Base-by-base conservation (phyloP, 352 stramenopile species). In the Aphanomyces cochlioides region DNA sequence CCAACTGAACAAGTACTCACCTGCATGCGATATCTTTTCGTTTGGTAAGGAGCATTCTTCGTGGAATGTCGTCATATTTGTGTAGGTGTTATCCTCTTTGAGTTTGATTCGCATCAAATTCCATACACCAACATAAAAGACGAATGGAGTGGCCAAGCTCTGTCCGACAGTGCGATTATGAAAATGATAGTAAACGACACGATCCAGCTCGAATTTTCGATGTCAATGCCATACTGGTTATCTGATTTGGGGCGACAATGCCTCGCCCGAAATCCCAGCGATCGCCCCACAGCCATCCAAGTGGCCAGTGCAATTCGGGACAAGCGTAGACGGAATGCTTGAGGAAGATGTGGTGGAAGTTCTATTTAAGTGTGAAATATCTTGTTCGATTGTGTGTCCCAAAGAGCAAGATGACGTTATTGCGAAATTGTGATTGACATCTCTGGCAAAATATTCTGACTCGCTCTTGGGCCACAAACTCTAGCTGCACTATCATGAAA, bases 221-320 rank as follows among this genome's bases (percentile, higher is more conserved):
- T n/a, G 43, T 2, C 43, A n/a, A 50, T 50, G 41, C 60, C 60
- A 17, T 17, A 10, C 13, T 67, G 60, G 60, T 41, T 67, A 37
- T 37, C 47, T 37, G 60, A 67, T 19, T 37, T 67, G 12, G 60
- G 28, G 2, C 28, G 56, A 34, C 60, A 67, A 37, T 67, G 60
- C 28, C 28, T 67, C 17, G 50, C 60, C 38, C 54, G 54, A 8
- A 41, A 39, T 7, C 60, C 21, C 6, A 41, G 54, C 6, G 60
- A 57, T 37, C 60, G 60, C 47, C 60, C 60, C 8, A 67, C 60
- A 13, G 60, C 60, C 41, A 37, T 67, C 17, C 60, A 67, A 10
- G 36, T 67, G 5, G 43, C 43, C 10, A 50, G 43, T 50, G 43
- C 17, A 12, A 50, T 50, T 50, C 43, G 43, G 0, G 43, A 50